phyloP scores from a whole-genome alignment of 345 rosid species.

The Moricandia moricandioides region DNA sequence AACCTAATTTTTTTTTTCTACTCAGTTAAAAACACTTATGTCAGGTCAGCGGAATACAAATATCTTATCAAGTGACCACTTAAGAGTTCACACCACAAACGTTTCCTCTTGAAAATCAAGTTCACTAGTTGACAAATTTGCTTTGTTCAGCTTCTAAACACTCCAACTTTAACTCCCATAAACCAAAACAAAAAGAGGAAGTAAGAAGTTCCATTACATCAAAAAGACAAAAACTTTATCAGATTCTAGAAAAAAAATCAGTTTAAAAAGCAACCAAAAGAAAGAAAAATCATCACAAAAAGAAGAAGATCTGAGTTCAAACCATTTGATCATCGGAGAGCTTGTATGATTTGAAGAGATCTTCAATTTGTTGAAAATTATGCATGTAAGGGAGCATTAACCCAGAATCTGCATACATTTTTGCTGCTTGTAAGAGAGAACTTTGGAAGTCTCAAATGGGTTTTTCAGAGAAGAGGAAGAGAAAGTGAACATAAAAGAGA shows the following conservation, averaged over 20 bases:
- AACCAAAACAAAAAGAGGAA: neutral
- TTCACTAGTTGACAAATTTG: constrained; percentile 32
- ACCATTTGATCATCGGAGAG: constrained; percentile 60
- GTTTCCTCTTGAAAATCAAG: constrained; percentile 8
- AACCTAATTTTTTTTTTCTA: constrained; percentile 6
- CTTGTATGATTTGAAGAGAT: constrained; percentile 62
- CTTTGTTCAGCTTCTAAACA: constrained; percentile 11
- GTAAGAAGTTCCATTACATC: neutral
- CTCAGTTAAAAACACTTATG: constrained; percentile 11
- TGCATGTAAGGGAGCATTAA: constrained; percentile 68
- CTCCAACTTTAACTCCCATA: neutral
- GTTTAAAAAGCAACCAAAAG: neutral
- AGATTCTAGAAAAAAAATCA: constrained; percentile 16
- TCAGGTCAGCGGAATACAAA: constrained; percentile 26
- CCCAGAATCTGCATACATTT: constrained; percentile 85
- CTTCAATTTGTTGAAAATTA: constrained; percentile 67
- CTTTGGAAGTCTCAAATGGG: neutral
- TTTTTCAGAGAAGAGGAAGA: constrained; percentile 11
- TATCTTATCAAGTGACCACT: constrained; percentile 32
- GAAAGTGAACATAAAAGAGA: constrained; percentile 17
- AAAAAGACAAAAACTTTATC: neutral
- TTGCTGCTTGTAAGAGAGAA: neutral
- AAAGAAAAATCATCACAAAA: neutral
- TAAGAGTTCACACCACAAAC: constrained; percentile 24
- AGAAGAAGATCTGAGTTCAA: constrained; percentile 3